Evolutionary conservation across 2,329 filamentous ascomycete genomes (phyloP), one percentile per base, ranked within the genome.

Genomic region (Fusarium guadeloupense): DNA sequence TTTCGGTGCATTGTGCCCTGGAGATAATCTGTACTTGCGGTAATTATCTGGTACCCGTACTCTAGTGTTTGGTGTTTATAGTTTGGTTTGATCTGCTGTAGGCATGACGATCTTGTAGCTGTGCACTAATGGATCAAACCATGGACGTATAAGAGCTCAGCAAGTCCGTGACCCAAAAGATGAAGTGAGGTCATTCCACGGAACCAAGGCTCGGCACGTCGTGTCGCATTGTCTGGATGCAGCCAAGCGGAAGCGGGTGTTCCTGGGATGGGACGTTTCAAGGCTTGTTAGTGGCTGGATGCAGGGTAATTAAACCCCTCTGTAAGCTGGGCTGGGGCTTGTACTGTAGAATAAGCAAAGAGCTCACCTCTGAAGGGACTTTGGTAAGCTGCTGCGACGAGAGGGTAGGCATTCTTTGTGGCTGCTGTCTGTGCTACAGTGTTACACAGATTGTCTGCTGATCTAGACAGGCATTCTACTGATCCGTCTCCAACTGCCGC

Each of bases 201-300:
- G 25, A 26, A 9, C 33, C 31, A 30, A 33, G 41, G 33, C 40
- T 41, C 40, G 28, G 30, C 42, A 39, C 30, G 31, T 3, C 6
- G 35, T 33, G 25, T 26, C 43, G 34, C 47, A 16, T 34, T 35
- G 21, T 19, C 21, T 23, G 23, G 26, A 44, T 30, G 35, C 37
- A 20, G 23, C 31, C 28, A 10, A n/a, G 21, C 16, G 4, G 16
- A 19, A 25, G 33, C 42, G 54, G 48, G 37, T 54, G 56, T 59
- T 43, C 42, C 56, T 59, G 56, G 48, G 43, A 59, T 59, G 56
- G 48, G 43, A 59, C 48, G 33, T 16, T 33, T 35, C 10, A 30
- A 34, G 33, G 44, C 31, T 31, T 56, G 40, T 51, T 49, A 61
- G 50, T 61, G 58, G 58, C 56, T 61, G 51, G 35, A 9, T 41